Base-by-base conservation (phyloP, 2,329 filamentous ascomycete species). In the Xylariaceae sp. region DNA sequence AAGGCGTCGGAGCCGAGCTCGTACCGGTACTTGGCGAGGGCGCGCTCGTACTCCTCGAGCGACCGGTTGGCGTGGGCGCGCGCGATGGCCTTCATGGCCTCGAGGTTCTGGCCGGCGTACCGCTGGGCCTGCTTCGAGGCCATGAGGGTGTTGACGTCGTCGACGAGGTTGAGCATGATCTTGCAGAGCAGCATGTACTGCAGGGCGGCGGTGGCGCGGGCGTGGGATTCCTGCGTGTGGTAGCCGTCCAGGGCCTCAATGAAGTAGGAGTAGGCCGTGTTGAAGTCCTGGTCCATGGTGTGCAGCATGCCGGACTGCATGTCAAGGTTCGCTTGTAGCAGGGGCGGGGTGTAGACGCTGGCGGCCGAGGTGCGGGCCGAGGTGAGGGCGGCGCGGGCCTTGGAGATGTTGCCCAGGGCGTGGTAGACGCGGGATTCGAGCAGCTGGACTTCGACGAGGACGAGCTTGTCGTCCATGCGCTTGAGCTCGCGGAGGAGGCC, bases 101-200 rank as follows among this genome's bases (percentile, higher is more conserved):
- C 93, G 53, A 98, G 82, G 64, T 89, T 93, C 71, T 92, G 89
- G 59, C 92, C 90, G 23, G 91, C 91, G 65, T 98, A 97, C 71
- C 94, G 93, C 64, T 94, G 82, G 32, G 94, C 93, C 68, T 96
- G 91, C 79, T 98, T 98, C 44, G 89, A 94, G 22, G 86, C 82
- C 82, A 98, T 89, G 57, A 98, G 81, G 64, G 86, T 83, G 71
- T 92, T 95, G 67, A 98, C 92, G 67, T 98, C 94, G 74, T 97
- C 91, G 55, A 83, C 89, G 33, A 94, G 78, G 72, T 98, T 98
- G 58, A 98, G 79, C 94, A 98, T 98, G 68, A 98, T 93, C 76
- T 98, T 98, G 83, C 93, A 97, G 27, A 98, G 83, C 44, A 98
- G 81, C 93, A 98, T 98, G 77, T 98, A 98, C 75, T 98, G 93